Evolutionary conservation across 306 rosid genomes (phyloP).

Genomic region (Casuarina glauca): DNA sequence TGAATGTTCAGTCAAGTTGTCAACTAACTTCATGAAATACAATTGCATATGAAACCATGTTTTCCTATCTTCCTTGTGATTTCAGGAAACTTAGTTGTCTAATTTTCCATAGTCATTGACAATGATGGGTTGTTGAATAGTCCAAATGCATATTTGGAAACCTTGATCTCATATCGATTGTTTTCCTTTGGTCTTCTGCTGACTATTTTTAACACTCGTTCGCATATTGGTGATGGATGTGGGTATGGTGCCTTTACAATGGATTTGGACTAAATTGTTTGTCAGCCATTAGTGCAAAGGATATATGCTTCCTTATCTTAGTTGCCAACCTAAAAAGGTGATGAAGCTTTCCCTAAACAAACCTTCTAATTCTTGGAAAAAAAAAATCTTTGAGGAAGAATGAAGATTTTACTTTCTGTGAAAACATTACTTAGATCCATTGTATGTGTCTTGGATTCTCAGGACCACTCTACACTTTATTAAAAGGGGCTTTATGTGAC

Average conservation of each 20-base stretch:
- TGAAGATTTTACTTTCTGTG: constrained; percentile 20
- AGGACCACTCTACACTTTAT: constrained; percentile 27
- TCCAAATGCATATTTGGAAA: not conserved
- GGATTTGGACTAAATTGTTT: not conserved
- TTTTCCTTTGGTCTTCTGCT: not conserved
- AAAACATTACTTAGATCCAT: constrained; percentile 32
- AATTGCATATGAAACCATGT: not conserved
- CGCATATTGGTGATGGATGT: not conserved
- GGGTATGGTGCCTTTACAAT: not conserved
- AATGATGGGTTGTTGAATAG: not conserved
- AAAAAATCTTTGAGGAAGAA: constrained; percentile 25
- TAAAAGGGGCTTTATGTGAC: constrained; percentile 60
- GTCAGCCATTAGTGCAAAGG: constrained; percentile 21
- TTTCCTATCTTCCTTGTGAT: not conserved
- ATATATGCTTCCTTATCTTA: constrained; percentile 23
- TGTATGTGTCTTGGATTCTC: constrained; percentile 40
- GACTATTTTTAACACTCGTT: not conserved
- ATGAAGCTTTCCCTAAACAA: constrained; percentile 20
- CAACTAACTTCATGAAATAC: no score
- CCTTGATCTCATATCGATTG: not conserved
- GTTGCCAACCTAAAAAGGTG: constrained; percentile 20
- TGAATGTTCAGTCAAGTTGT: no score
- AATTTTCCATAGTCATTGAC: not conserved
- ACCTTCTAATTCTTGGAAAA: constrained; percentile 1
- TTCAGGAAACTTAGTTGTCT: not conserved